Evolutionary conservation across 1,284 basidiomycete genomes (phyloP).

Genomic region (Ceratorhiza oryzae-sativae): DNA sequence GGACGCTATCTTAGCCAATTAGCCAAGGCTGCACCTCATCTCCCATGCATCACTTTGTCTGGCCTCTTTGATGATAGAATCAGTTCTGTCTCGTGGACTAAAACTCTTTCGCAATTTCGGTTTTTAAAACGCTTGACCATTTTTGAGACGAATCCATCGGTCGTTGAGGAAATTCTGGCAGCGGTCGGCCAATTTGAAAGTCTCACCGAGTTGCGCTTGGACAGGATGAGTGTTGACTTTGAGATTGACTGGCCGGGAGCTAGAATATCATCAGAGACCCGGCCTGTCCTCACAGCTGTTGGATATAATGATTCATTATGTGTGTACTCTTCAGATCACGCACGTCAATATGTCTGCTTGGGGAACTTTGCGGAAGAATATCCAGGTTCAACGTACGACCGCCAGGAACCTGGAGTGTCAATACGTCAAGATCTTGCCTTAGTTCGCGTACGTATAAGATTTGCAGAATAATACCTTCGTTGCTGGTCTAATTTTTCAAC

Average conservation of each 20-base stretch:
- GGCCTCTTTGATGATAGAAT: not conserved
- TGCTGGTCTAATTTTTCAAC: not conserved
- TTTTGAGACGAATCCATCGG: not conserved
- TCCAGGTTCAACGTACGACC: not conserved
- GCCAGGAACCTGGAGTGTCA: not conserved
- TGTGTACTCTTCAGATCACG: not conserved
- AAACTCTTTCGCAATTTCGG: not conserved
- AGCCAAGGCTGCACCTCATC: not conserved
- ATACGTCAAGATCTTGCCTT: not conserved
- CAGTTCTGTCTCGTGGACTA: not conserved
- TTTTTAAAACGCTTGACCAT: not conserved
- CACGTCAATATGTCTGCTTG: not conserved
- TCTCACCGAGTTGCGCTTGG: not conserved
- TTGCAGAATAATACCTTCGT: not conserved
- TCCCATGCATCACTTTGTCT: not conserved
- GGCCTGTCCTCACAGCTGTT: not conserved
- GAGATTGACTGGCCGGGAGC: not conserved
- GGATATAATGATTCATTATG: not conserved
- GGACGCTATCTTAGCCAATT: not conserved
- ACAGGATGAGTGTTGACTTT: not conserved
- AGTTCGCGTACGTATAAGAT: not conserved
- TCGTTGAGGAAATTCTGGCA: not conserved
- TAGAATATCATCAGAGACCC: not conserved
- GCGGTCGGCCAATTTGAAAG: not conserved
- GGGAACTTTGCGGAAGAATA: not conserved